These are phyloP conservation scores for Paecilomyces fulvus DNA, from an alignment of 2,329 filamentous ascomycete genomes.

Conservation along the genomic window DNA sequence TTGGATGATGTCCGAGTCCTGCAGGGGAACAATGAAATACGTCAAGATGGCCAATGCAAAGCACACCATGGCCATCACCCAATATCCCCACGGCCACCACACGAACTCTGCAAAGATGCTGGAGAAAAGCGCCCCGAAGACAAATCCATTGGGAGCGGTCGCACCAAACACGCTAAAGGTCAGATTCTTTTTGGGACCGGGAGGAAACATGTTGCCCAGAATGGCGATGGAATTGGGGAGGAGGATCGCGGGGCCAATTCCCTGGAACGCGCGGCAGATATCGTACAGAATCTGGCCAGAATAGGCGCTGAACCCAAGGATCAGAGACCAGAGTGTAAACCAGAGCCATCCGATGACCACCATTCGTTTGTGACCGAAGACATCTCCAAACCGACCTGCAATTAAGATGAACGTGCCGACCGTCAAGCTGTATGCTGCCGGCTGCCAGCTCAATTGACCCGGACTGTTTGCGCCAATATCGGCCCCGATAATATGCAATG, in stretches of 20 bases:
- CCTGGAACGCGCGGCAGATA: conserved; percentile 21
- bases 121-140: conserved; percentile 32
- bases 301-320: conserved; percentile 39
- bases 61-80: conserved; percentile 35
- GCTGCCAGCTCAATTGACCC: conserved; percentile 29
- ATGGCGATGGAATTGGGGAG: conserved; percentile 40
- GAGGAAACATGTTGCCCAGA: conserved; percentile 34
- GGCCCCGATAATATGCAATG: conserved; percentile 3
- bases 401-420: conserved; percentile 45
- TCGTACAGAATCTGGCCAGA: conserved; percentile 16
- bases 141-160: conserved; percentile 33
- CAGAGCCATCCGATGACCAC: conserved; percentile 43
- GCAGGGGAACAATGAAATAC: conserved; percentile 33
- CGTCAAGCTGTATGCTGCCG: conserved; percentile 42
- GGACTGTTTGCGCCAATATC: not conserved
- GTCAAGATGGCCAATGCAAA: conserved; percentile 19
- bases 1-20: conserved; percentile 15
- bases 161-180: conserved; percentile 39
- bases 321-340: conserved; percentile 41
- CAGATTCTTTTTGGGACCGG: conserved; percentile 35
- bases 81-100: conserved; percentile 48
- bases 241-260: conserved; percentile 38
- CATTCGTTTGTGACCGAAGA: conserved; percentile 43
- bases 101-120: conserved; percentile 29
- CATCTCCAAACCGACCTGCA: conserved; percentile 42